phyloP scores from a whole-genome alignment of 2,329 filamentous ascomycete species.

The Fusarium euwallaceae region DNA sequence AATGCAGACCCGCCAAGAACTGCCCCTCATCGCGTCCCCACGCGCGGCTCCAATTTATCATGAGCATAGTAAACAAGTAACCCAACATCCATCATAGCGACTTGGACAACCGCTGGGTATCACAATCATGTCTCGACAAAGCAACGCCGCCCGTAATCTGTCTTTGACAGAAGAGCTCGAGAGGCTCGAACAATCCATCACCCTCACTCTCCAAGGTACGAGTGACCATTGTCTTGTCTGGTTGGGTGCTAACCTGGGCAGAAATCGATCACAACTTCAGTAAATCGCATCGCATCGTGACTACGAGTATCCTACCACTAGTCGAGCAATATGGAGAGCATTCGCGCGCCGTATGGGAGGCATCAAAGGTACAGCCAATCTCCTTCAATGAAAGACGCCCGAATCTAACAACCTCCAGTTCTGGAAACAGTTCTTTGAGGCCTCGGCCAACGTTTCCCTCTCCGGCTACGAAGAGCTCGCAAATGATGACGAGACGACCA shows the following conservation, averaged over 20 bases:
- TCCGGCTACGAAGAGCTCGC: conserved; percentile 91
- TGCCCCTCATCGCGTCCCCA: conserved; percentile 53
- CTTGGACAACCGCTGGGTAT: background rate
- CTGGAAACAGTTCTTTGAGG: conserved; percentile 99
- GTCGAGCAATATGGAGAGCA: conserved; percentile 97
- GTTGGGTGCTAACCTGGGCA: conserved; percentile 51
- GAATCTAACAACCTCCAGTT: conserved; percentile 69
- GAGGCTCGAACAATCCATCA: conserved; percentile 96
- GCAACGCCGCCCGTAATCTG: conserved; percentile 67
- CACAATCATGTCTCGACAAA: conserved; percentile 63
- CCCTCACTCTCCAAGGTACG: conserved; percentile 89
- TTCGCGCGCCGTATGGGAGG: conserved; percentile 95
- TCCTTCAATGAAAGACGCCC: background rate
- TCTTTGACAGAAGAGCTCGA: conserved; percentile 96
- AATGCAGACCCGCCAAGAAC: conserved; percentile 7
- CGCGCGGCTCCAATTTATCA: conserved; percentile 41
- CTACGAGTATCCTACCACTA: conserved; percentile 89
- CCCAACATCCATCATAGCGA: conserved; percentile 13
- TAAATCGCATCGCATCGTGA: conserved; percentile 95
- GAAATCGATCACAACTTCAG: conserved; percentile 99
- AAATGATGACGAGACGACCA: conserved; percentile 72
- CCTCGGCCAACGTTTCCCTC: conserved; percentile 95
- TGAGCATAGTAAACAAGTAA: conserved; percentile 24
- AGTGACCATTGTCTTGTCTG: background rate
- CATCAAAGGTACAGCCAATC: conserved; percentile 77